phyloP scores from a whole-genome alignment of 768 basidiomycete genomes.

The Termitomyces sp. region DNA sequence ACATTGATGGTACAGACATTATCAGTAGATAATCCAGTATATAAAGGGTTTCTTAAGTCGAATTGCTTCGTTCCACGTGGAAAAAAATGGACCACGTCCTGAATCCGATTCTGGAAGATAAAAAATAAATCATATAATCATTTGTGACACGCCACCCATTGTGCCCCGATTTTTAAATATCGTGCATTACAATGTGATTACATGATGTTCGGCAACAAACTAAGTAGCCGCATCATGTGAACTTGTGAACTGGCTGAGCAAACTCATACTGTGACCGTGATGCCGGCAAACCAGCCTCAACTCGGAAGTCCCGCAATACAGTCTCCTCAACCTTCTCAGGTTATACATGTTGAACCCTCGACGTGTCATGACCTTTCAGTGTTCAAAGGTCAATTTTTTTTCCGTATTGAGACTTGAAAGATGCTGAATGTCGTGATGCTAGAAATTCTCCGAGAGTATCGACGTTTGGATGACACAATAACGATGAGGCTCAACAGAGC shows the following conservation, averaged over 20 bases:
- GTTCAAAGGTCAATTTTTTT: constrained; percentile 50
- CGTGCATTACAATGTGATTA: neutral
- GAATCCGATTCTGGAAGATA: neutral
- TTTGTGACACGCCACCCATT: neutral
- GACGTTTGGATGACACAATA: constrained; percentile 74
- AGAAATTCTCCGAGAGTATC: constrained; percentile 82
- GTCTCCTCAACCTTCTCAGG: constrained; percentile 53
- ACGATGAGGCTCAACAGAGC: constrained; percentile 79
- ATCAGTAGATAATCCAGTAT: neutral
- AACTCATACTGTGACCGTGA: neutral
- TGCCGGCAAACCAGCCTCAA: constrained; percentile 36
- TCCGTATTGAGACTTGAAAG: neutral
- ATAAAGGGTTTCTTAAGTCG: neutral
- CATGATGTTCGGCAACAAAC: neutral
- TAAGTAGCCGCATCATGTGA: neutral
- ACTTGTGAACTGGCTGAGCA: too few relatives aligned
- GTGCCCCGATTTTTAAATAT: neutral
- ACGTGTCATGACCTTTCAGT: constrained; percentile 72
- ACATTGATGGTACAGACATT: neutral
- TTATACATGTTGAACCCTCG: constrained; percentile 64
- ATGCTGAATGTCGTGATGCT: neutral
- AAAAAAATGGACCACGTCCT: neutral
- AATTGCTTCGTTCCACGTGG: neutral
- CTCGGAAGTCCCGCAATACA: constrained; percentile 69
- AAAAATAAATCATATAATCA: too few relatives aligned